Base-by-base conservation (phyloP, 2,329 filamentous ascomycete genomes). In the Tolypocladium amazonense region DNA sequence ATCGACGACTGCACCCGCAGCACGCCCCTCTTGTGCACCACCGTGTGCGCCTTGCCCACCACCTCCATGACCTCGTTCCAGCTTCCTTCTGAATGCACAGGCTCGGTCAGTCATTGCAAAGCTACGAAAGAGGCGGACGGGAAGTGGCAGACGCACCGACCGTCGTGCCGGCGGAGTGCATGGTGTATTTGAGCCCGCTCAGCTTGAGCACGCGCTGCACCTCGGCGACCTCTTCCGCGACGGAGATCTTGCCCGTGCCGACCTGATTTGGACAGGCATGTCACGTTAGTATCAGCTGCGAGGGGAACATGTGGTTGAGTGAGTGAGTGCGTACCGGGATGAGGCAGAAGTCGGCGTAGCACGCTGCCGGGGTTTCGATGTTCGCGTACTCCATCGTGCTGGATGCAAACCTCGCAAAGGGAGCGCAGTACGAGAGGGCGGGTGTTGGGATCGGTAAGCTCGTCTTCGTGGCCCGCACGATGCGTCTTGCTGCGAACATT, bases 121-220 rank as follows among this genome's bases (percentile, higher is more conserved):
- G n/a, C 43, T 11, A 15, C 9, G 8, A 14, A 0, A 27, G 30
- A 20, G 4, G 50, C 18, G 20, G 11, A 23, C 18, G 30, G 50
- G 5, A 47, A 53, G 38, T 35, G 47, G 50, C 9, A n/a, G 30
- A 78, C 86, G 61, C 78, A 94, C 91, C 92, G 59, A 97, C 83
- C 0, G 93, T 97, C 0, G 93, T 97, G 15, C 93, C 94, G 2
- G 92, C 92, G 33, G 90, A 92, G 75, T 97, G 93, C 90, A 97
- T 94, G 55, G 83, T 86, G 71, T 92, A 93, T 64, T 85, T 87
- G 63, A 97, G 73, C 2, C 91, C 91, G 66, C 88, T 94, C 58
- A 84, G 85, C 73, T 88, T 86, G 67, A 99, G 81, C 41, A 97
- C 80, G 60, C 87, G 85, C 77, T 97, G 93, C 43, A 97, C 91